Evolutionary conservation across 495 filamentous ascomycete species (phyloP).

Genomic region (Xylaria acuta): DNA sequence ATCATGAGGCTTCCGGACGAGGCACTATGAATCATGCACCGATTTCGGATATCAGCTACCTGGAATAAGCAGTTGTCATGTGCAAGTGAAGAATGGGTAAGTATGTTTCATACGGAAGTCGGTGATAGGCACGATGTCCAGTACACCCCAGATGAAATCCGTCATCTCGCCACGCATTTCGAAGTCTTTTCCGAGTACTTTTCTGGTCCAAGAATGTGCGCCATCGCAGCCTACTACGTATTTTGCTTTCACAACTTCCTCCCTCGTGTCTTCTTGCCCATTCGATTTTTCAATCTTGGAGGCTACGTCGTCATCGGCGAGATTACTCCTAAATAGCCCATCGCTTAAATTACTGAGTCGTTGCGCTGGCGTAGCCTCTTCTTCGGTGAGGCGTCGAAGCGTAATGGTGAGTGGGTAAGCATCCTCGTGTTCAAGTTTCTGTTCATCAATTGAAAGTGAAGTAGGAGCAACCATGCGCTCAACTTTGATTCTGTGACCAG

Average conservation of each 20-base stretch:
- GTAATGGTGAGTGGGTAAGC: conserved; percentile 62
- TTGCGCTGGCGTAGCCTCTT: conserved; percentile 52
- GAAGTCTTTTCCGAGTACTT: conserved; percentile 57
- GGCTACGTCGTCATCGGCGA: conserved; percentile 58
- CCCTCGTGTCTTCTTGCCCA: conserved; percentile 43
- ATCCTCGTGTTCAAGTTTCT: conserved; percentile 45
- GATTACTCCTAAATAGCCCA: conserved; percentile 55
- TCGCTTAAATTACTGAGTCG: conserved; percentile 45
- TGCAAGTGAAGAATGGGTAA: background rate
- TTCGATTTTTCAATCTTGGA: conserved; percentile 46
- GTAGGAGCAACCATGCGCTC: conserved; percentile 57
- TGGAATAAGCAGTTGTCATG: conserved; percentile 14
- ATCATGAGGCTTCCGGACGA: conserved; percentile 69
- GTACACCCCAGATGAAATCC: conserved; percentile 70
- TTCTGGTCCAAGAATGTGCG: conserved; percentile 66
- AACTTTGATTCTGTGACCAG: conserved; percentile 48
- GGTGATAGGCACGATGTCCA: conserved; percentile 70
- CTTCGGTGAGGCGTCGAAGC: conserved; percentile 50
- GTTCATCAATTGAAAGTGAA: conserved; percentile 50
- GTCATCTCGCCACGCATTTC: conserved; percentile 67
- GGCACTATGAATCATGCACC: conserved; percentile 71
- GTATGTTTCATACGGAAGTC: conserved; percentile 61
- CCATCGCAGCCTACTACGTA: conserved; percentile 75
- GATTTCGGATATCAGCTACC: conserved; percentile 67
- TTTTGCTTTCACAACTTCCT: conserved; percentile 57